These are phyloP conservation scores for Alternaria triticimaculans DNA, from an alignment of 2,329 filamentous ascomycete genomes.

Conservation along the genomic window DNA sequence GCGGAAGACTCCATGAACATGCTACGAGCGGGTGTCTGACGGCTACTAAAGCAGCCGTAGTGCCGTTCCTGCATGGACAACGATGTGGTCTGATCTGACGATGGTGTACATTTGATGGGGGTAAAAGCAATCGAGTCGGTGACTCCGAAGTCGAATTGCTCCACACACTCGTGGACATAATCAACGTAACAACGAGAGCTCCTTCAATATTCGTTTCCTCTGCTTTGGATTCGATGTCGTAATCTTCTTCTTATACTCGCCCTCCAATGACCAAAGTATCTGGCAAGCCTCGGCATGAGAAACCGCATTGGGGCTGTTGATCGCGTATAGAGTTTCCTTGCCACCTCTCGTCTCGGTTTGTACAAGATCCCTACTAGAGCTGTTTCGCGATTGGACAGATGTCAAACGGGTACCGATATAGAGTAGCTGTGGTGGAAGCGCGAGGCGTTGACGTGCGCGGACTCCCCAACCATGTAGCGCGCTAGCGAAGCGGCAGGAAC, in stretches of 20 bases:
- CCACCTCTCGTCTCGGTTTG: background rate
- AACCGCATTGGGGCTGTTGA: background rate
- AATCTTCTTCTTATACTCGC: background rate
- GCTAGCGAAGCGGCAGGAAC: background rate
- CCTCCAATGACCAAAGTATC: background rate
- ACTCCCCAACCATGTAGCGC: background rate
- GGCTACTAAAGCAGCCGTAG: background rate
- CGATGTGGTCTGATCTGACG: background rate
- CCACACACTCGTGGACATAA: background rate
- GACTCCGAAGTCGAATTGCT: background rate
- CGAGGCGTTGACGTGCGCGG: background rate
- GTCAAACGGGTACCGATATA: background rate
- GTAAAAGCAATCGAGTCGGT: background rate
- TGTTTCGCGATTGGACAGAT: background rate
- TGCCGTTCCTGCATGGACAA: background rate
- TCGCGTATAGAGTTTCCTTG: background rate
- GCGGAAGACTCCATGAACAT: background rate
- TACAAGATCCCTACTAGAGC: background rate
- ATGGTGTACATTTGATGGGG: background rate
- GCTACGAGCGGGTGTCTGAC: background rate
- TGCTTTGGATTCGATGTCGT: background rate
- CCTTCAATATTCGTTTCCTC: background rate
- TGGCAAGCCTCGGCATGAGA: background rate
- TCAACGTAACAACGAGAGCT: background rate
- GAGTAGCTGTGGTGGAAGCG: background rate